Evolutionary conservation across 208 protist species (phyloP).

Genomic region (Leishmania amazonensis): DNA sequence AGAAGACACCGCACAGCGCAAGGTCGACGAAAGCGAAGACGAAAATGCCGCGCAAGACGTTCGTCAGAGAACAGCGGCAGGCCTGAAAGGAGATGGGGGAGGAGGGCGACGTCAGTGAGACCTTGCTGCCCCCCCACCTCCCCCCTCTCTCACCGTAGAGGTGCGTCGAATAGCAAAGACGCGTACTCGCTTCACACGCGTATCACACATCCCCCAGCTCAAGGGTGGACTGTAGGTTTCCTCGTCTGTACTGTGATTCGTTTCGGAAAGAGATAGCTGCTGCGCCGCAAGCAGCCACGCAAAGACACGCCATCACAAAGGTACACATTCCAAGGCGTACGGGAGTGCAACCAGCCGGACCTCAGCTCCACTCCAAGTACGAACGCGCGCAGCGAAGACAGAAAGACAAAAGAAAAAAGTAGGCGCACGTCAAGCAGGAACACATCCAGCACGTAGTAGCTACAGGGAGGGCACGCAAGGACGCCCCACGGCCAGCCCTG

Average conservation of each 20-base stretch:
- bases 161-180: background rate
- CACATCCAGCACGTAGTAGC: background rate
- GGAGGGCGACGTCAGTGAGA: background rate
- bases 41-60: background rate
- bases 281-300: background rate
- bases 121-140: background rate
- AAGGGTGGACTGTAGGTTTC: background rate
- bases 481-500: background rate
- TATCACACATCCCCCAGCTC: background rate
- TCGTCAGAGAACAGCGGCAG: background rate
- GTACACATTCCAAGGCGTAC: background rate
- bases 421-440: background rate
- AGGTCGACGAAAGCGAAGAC: background rate
- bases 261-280: background rate
- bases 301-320: background rate
- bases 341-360: background rate
- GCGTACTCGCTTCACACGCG: background rate
- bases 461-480: background rate
- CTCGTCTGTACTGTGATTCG: background rate
- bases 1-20: no score
- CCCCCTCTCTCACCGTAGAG: background rate
- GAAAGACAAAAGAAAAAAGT: background rate
- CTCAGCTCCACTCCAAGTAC: background rate
- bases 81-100: background rate
- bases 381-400: background rate